Base-by-base conservation (phyloP, 805 yeast genomes). In the Lipomyces japonicus region DNA sequence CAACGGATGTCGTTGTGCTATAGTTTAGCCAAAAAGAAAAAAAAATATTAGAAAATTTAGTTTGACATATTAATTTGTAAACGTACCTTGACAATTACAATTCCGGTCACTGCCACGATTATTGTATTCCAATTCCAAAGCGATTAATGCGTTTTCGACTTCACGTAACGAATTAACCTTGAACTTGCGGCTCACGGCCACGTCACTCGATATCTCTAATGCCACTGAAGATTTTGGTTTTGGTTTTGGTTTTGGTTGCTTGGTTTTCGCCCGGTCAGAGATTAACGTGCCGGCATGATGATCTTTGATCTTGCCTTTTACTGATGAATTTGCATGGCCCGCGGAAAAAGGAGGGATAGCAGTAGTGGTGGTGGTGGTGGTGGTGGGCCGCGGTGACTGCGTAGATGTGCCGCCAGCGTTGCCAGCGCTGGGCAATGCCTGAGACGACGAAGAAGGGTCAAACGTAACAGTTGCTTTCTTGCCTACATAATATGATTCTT, bases 1-100 rank as follows among this genome's bases (percentile, higher is more conserved):
- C 26, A 93, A 69, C 2, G 96, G 95, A 63, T 93, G 98, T 52
- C 85, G 72, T 0, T 50, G 60, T 4, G 57, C 61, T 51, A 42
- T 12, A 26, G 39, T 12, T 7, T 7, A 7, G 9, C 6, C 10
- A 7, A 12, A 12, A 28, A 16, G 32, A 5, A 18, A 19, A 6
- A 23, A 18, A 7, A 5, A 6, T 28, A 7, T 14, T 7, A 40
- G 35, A 7, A 9, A 23, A 23, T 16, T 9, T 14, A 10, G 9
- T 10, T 7, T 9, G 9, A 14, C 12, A 14, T 28, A 37, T 7
- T 37, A 7, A 21, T 24, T 16, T 14, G 32, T 14, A 18, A 30
- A 28, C 42, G 1, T 44, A 51, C 55, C 59, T 38, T 57, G 61
- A 30, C 63, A 59, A 28, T 53, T 28, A 37, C 63, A 59, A 18